Evolutionary conservation across 345 rosid species (phyloP), one percentile per base, ranked within the genome.

Genomic region (Aquilaria malaccensis): DNA sequence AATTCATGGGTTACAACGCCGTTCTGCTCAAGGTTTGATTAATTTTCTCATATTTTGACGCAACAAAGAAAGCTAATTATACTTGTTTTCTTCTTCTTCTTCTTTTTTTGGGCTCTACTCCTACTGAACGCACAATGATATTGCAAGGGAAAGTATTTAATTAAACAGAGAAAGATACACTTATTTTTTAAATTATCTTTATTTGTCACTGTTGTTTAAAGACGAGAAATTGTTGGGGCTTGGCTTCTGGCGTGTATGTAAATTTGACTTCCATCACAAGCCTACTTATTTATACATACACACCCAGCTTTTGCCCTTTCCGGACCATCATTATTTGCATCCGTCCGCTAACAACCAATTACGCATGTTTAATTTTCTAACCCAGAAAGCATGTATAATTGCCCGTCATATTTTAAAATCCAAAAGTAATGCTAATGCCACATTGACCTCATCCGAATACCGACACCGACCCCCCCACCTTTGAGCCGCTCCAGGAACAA

Each of bases 221-320:
- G 22, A 22, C 22, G 22, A 22, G 22, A 60, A 68, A 64, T 48
- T 49, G 70, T 66, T 62, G 50, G 56, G 60, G 51, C 29, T n/a
- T 15, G 47, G 22, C 0, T 37, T 59, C 12, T 13, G 48, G 56
- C 54, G 59, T 33, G 22, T 22, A 22, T 22, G 22, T 22, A 52
- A 52, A 59, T 62, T 69, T 52, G 22, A 22, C 60, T 72, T 68
- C 59, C 64, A 50, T 50, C 50, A 62, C 70, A 65, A 62, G 33
- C 63, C 75, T 31, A 30, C 61, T 41, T 22, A 22, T 22, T 22
- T 22, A 22, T 22, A 22, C 22, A 22, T 22, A 22, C 22, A 22
- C 22, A 22, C 22, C 63, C 63, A 66, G 22, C 73, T 76, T 80
- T 74, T 73, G 67, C 62, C 56, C 54, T 13, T 48, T 63, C n/a